Base-by-base conservation (phyloP, 805 yeast species). In the Nakazawaea ernobii region DNA sequence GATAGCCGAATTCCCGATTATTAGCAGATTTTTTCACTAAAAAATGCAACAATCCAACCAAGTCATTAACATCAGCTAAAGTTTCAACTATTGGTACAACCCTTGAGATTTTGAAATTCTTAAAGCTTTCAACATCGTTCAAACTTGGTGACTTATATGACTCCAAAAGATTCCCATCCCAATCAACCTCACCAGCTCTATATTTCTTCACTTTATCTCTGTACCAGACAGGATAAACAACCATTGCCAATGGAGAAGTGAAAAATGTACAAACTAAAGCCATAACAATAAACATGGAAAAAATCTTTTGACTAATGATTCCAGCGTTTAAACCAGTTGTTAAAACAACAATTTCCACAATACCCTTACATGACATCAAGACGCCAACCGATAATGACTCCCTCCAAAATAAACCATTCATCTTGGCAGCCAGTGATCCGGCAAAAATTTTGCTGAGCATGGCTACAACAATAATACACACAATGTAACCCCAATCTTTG, bases 351-450 rank as follows among this genome's bases (percentile, higher is more conserved):
- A 86, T 82, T 63, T 86, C 95, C 24, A 86, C 94, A 53, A 86
- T 84, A 63, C 95, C 95, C 63, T 86, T 86, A 72, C 95, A 86
- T 6, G 92, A 84, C 94, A 86, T 86, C 55, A 86, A 69, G 24
- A 84, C 75, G 45, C 95, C 95, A 35, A 85, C 92, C 2, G 91
- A 72, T 32, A 81, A 60, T 2, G 89, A 77, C 60, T 86, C 94
- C 60, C 91, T 75, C 85, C 86, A 82, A 42, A 71, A 71, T 42
- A 86, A 64, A 1, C 85, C 86, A 60, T 74, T 74, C 36, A 78
- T 49, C 53, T 73, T 80, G 2, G 91, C 83, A 35, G 84, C 82
- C 10, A 81, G 51, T 30, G 78, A 65, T 2, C 94, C 94, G 11
- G 94, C 90, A 29, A 68, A 50, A 4, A 86, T 63, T 59, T 86